These are phyloP conservation scores for Fonsecaea erecta DNA, from an alignment of 2,329 filamentous ascomycete species.

Conservation along the genomic window DNA sequence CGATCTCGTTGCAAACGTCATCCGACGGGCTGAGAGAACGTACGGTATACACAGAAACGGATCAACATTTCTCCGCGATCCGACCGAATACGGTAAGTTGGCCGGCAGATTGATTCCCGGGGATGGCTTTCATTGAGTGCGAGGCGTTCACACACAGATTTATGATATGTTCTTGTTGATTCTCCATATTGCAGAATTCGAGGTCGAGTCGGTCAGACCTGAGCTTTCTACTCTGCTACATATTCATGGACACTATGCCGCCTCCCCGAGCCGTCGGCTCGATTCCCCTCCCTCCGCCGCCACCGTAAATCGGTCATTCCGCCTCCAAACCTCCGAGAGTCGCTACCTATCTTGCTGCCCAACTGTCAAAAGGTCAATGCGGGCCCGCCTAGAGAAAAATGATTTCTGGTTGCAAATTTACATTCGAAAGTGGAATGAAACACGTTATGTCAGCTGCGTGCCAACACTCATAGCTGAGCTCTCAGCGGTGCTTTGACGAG, in stretches of 20 bases:
- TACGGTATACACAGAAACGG: too few relatives aligned
- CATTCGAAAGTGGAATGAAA: background rate
- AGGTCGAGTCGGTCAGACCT: background rate
- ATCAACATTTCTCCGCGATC: too few relatives aligned
- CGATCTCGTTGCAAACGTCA: too few relatives aligned
- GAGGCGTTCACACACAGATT: too few relatives aligned
- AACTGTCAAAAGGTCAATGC: background rate
- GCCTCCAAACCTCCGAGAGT: background rate
- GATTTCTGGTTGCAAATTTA: background rate
- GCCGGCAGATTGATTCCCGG: background rate
- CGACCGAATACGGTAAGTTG: background rate
- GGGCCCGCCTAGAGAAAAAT: background rate
- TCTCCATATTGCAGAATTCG: background rate
- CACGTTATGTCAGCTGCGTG: background rate
- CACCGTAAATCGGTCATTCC: background rate
- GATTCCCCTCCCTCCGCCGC: background rate
- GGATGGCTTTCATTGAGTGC: too few relatives aligned
- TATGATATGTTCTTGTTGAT: background rate
- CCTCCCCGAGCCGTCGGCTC: background rate
- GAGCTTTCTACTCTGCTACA: background rate
- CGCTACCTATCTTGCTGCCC: background rate
- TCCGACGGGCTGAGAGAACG: too few relatives aligned
- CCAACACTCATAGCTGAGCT: background rate
- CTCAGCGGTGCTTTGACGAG: background rate
- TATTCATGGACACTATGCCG: background rate